These are phyloP conservation scores for Coniferiporia weirii DNA, from an alignment of 1,284 basidiomycete species.

Conservation along the genomic window DNA sequence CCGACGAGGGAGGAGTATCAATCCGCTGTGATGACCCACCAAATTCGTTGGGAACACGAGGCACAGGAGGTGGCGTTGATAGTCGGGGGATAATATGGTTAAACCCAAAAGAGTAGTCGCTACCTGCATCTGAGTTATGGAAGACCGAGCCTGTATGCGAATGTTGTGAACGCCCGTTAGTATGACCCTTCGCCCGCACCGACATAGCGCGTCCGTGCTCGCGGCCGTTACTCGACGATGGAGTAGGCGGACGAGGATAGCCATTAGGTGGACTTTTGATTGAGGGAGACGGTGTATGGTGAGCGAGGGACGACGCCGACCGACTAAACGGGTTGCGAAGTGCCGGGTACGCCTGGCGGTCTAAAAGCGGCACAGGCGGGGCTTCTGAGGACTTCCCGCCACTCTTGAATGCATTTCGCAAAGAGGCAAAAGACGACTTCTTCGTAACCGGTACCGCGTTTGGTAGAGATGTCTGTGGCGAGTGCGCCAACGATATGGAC, in stretches of 20 bases:
- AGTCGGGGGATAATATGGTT: constrained; percentile 27
- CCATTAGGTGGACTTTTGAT: constrained; percentile 39
- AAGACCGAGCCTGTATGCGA: constrained; percentile 70
- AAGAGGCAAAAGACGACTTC: constrained; percentile 81
- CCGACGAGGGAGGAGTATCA: constrained; percentile 47
- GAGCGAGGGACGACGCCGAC: constrained; percentile 65
- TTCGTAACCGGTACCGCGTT: constrained; percentile 62
- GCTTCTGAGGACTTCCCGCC: constrained; percentile 46
- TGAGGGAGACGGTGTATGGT: constrained; percentile 29
- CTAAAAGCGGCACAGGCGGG: constrained; percentile 64
- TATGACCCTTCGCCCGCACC: constrained; percentile 49
- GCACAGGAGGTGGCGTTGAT: constrained; percentile 69
- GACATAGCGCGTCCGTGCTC: constrained; percentile 34
- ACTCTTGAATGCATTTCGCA: constrained; percentile 85
- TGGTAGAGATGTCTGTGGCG: constrained; percentile 63
- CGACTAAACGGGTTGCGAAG: constrained; percentile 76
- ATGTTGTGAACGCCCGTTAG: constrained; percentile 60
- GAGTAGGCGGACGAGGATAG: constrained; percentile 59
- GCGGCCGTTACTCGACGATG: constrained; percentile 39
- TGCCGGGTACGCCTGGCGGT: constrained; percentile 59
- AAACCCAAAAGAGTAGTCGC: constrained; percentile 52
- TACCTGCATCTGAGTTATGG: constrained; percentile 62
- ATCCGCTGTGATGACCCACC: constrained; percentile 36
- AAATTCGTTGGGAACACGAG: constrained; percentile 61
- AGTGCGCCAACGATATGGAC: constrained; percentile 55